Base-by-base conservation (phyloP, 805 yeast species). In the Hanseniaspora lindneri region DNA sequence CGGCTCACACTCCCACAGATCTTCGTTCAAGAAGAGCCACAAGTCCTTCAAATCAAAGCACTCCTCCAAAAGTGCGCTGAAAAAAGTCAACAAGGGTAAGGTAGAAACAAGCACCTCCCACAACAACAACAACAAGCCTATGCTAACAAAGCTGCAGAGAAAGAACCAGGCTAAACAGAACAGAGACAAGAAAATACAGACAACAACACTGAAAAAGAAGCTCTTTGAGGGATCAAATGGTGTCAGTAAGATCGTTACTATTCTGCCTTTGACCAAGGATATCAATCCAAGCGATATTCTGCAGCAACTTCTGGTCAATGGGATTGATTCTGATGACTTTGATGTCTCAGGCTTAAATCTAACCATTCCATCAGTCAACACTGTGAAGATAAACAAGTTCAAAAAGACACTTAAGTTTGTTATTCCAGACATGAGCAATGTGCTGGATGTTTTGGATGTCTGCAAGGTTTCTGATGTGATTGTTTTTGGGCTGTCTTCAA, bases 41-140 rank as follows among this genome's bases (percentile, higher is more conserved):
- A 92, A 92, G 67, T 74, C 88, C 9, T 94, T 86, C 73, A 94
- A 92, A 62, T 76, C 95, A 2, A 83, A 80, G 61, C 98, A 92
- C 69, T 76, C 95, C 19, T 76, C 94, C 13, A 92, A 92, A 61
- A 83, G 95, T 52, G 76, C 87, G 30, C 64, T 89, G 58, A 94
- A 87, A 61, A 83, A 85, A 54, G 70, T 76, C 51, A 70, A 69
- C 57, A 88, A 83, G 60, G 97, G 97, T 52, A 88, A 86, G 63
- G 84, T 89, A 30, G 97, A 88, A 60, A 83, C 80, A 57, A 66
- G 75, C 16, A 44, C 28, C 61, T 69, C 44, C 69, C 68, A 52
- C 58, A 68, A 24, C 16, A 39, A 54, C 23, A 58, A 60, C 35
- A 46, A 46, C 29, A 66, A 65, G 42, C 56, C 57, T 19, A 50